Conservation (phyloP, 2,329 filamentous ascomycete species). For the Pseudocercospora eumusae region DNA sequence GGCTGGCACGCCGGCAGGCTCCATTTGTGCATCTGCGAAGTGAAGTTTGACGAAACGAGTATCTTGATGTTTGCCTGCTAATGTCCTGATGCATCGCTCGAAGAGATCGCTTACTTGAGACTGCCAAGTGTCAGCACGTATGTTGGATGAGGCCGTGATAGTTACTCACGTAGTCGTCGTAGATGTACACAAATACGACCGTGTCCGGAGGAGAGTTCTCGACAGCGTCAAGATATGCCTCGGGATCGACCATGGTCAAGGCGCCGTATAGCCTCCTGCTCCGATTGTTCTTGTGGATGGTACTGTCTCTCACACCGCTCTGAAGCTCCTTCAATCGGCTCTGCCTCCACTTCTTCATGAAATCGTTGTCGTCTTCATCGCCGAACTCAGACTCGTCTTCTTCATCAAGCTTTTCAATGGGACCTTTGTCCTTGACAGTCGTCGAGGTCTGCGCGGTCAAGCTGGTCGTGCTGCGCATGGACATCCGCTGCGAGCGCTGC, state of each 20-base stretch:
- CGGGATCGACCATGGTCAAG: constrained; percentile 80
- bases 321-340: constrained; percentile 73
- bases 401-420: constrained; percentile 32
- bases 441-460: constrained; percentile 24
- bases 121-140: constrained; percentile 48
- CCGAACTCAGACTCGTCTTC: constrained; percentile 57
- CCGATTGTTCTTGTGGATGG: constrained; percentile 48
- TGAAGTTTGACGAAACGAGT: constrained; percentile 89
- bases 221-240: constrained; percentile 93
- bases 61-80: constrained; percentile 70
- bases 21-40: constrained; percentile 91
- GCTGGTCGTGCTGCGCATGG: constrained; percentile 30
- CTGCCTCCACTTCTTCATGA: constrained; percentile 83
- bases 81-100: constrained; percentile 72
- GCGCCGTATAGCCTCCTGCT: constrained; percentile 73
- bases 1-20: constrained; percentile 82
- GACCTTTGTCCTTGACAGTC: constrained; percentile 18
- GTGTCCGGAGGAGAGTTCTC: constrained; percentile 83
- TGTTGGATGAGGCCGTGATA: not conserved
- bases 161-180: constrained; percentile 74
- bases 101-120: constrained; percentile 77
- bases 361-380: constrained; percentile 72
- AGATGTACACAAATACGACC: constrained; percentile 89
- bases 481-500: constrained; percentile 34
- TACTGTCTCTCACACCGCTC: constrained; percentile 63